Conservation (phyloP, 2,329 filamentous ascomycete genomes). For the Fusarium oligoseptatum region DNA sequence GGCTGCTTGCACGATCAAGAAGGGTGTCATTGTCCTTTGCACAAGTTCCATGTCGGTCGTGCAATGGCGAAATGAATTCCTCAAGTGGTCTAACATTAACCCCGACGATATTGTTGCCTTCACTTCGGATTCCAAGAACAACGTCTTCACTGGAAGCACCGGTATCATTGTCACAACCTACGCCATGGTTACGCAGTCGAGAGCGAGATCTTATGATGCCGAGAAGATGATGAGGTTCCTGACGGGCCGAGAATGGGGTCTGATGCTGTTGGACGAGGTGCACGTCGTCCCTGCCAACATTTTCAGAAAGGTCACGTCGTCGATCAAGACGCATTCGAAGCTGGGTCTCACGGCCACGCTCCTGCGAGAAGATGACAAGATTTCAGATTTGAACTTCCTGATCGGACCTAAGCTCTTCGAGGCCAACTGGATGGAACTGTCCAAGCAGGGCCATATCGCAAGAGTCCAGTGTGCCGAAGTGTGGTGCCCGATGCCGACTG, state of each 20-base stretch:
- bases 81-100: slow-evolving; percentile 97
- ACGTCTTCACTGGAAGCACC: slow-evolving; percentile 84
- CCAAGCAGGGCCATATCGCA: slow-evolving; percentile 96
- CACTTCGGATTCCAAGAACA: slow-evolving; percentile 90
- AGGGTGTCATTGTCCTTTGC: slow-evolving; percentile 93
- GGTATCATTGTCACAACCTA: slow-evolving; percentile 98
- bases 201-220: slow-evolving; percentile 89
- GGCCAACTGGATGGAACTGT: slow-evolving; percentile 99
- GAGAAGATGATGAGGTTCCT: slow-evolving; percentile 99
- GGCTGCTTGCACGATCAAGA: slow-evolving; percentile 97
- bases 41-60: slow-evolving; percentile 98
- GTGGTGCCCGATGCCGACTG: slow-evolving; percentile 99
- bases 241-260: slow-evolving; percentile 89
- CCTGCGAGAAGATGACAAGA: slow-evolving; percentile 97
- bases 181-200: slow-evolving; percentile 96
- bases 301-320: slow-evolving; percentile 92
- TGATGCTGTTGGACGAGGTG: slow-evolving; percentile 97
- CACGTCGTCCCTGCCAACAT: slow-evolving; percentile 98
- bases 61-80: slow-evolving; percentile 95
- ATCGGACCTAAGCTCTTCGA: slow-evolving; percentile 98
- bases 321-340: slow-evolving; percentile 95
- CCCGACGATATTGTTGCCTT: slow-evolving; percentile 95
- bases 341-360: slow-evolving; percentile 94
- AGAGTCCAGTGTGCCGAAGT: slow-evolving; percentile 98
- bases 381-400: slow-evolving; percentile 95